A percentile compares a stretch with the other conserved stretches of the same genome.
phyloP scores from a whole-genome alignment of 2,329 filamentous ascomycete species.

The Epichloe sylvatica region DNA sequence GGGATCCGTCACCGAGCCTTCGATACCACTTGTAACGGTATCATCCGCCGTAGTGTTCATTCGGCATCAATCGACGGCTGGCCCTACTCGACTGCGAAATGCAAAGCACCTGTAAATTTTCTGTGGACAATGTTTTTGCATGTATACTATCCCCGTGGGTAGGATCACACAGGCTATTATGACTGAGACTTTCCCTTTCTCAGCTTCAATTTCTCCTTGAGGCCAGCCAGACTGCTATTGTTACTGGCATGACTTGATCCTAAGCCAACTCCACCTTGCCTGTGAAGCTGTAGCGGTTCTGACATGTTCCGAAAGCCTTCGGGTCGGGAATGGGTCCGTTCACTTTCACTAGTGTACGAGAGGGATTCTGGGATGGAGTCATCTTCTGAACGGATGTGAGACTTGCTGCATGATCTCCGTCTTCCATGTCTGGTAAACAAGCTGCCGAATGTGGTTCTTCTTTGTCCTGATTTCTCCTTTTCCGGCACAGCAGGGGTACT shows the following conservation, averaged over 20 bases:
- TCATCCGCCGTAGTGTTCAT: background rate
- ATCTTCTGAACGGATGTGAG: background rate
- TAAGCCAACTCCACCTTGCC: background rate
- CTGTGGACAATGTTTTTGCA: background rate
- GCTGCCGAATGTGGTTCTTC: slow-evolving; percentile 1
- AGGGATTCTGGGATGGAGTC: background rate
- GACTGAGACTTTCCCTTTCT: background rate
- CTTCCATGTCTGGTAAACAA: slow-evolving; percentile 1
- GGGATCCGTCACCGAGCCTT: background rate
- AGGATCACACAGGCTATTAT: background rate
- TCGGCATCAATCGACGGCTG: background rate
- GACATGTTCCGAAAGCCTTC: background rate
- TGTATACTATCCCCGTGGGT: background rate
- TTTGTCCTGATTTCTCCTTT: background rate
- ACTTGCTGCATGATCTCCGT: background rate
- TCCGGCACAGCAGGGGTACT: background rate
- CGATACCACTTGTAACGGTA: background rate
- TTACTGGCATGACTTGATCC: background rate
- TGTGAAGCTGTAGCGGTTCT: background rate
- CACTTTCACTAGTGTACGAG: background rate
- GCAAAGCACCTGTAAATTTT: background rate
- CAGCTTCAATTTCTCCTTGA: background rate
- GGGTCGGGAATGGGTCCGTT: background rate
- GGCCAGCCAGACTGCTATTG: background rate
- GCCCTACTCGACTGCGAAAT: background rate